Percentiles rank a stretch among this genome's conserved stretches.
phyloP scores from a whole-genome alignment of 2,329 filamentous ascomycete species.

The Alternaria arborescens region DNA sequence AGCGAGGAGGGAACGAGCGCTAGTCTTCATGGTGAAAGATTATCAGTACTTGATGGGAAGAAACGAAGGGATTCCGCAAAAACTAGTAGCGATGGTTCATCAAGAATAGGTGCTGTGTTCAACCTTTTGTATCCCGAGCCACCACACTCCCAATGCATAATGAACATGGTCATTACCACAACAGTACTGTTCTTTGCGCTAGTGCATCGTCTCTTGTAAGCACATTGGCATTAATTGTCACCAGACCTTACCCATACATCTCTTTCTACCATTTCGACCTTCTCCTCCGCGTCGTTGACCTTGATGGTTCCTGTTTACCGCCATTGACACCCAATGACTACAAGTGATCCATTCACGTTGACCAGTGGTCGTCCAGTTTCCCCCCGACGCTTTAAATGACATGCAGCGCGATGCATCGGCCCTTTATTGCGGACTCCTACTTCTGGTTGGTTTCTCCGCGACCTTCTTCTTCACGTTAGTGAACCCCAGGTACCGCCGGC shows the following conservation, averaged over 20 bases:
- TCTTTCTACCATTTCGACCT: conserved; percentile 11
- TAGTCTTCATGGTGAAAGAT: conserved; percentile 30
- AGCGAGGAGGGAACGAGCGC: conserved; percentile 26
- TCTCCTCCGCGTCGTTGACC: conserved; percentile 13
- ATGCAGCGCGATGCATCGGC: conserved; percentile 24
- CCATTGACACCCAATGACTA: conserved; percentile 16
- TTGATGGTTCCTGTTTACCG: not conserved
- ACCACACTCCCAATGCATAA: not conserved
- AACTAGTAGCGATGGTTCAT: conserved; percentile 5
- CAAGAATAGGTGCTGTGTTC: not conserved
- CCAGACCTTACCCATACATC: conserved; percentile 1
- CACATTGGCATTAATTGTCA: conserved; percentile 10
- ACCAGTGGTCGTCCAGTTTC: conserved; percentile 5
- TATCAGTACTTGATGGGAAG: not conserved
- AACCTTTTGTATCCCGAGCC: conserved; percentile 15
- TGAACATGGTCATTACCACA: not conserved
- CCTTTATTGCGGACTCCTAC: conserved; percentile 16
- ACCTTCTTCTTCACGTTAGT: conserved; percentile 38
- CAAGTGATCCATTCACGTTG: conserved; percentile 21
- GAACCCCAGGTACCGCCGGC: conserved; percentile 7
- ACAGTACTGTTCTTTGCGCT: conserved; percentile 4
- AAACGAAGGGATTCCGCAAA: conserved; percentile 1
- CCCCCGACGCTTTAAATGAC: conserved; percentile 9
- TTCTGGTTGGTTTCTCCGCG: conserved; percentile 20
- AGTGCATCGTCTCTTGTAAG: conserved; percentile 4